phyloP scores from a whole-genome alignment of 140 eudicot species.

The Bidens hawaiensis region DNA sequence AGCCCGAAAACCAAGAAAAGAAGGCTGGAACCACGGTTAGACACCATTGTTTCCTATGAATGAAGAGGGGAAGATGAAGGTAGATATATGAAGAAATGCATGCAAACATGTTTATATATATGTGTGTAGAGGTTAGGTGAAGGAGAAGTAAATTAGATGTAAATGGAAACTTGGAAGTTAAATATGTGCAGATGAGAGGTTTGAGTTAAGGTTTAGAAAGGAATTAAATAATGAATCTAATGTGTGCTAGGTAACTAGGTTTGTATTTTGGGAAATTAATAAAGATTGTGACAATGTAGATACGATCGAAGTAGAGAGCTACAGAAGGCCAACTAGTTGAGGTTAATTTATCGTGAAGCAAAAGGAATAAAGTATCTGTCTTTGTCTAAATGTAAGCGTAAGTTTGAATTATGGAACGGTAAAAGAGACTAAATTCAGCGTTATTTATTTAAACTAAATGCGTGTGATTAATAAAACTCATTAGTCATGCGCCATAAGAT shows the following conservation, averaged over 20 bases:
- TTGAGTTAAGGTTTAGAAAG: constrained; percentile 33
- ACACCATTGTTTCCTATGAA: constrained; percentile 26
- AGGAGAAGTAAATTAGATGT: constrained; percentile 26
- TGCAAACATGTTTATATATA: neutral
- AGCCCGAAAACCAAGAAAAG: constrained; percentile 16
- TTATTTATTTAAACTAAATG: no score
- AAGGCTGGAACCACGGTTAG: constrained; percentile 9
- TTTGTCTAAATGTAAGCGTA: constrained; percentile 1
- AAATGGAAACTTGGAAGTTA: constrained; percentile 50
- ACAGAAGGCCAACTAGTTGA: constrained; percentile 26
- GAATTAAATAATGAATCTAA: neutral
- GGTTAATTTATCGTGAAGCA: constrained; percentile 32
- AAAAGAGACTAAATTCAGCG: no score
- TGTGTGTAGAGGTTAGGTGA: constrained; percentile 16
- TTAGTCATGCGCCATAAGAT: no score
- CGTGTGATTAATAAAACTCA: no score
- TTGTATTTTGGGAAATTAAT: neutral
- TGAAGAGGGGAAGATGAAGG: constrained; percentile 1
- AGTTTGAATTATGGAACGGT: neutral
- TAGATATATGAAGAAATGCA: constrained; percentile 5
- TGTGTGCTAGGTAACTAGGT: neutral
- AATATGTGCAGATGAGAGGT: constrained; percentile 28
- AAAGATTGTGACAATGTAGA: neutral
- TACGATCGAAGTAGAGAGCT: constrained; percentile 16
- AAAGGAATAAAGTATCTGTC: constrained; percentile 17